Percentiles rank a stretch among this genome's conserved stretches.
Conservation (phyloP, 2,329 filamentous ascomycete species). For the Colletotrichum sp. region DNA sequence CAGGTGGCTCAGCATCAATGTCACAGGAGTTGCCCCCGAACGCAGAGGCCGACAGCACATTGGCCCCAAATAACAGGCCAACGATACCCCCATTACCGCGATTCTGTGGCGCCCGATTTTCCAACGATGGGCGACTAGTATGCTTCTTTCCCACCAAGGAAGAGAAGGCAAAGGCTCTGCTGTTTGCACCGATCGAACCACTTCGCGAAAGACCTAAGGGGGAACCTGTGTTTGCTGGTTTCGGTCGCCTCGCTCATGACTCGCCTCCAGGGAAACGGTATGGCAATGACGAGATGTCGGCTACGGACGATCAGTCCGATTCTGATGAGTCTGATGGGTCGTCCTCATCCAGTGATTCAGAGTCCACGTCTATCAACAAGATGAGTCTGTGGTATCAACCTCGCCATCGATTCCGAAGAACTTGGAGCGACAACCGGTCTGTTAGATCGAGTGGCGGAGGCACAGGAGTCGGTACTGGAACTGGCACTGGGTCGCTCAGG, state of each 20-base stretch:
- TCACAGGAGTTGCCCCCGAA: constrained; percentile 65
- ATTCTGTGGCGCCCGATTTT: constrained; percentile 66
- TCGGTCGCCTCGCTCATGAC: constrained; percentile 60
- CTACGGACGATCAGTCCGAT: constrained; percentile 55
- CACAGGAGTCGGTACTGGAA: constrained; percentile 61
- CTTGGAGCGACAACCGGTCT: constrained; percentile 62
- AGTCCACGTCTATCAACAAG: constrained; percentile 67
- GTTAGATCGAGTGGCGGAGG: constrained; percentile 65
- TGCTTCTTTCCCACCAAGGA: constrained; percentile 76
- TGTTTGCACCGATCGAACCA: constrained; percentile 51
- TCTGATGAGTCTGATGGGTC: constrained; percentile 54
- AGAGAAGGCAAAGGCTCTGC: constrained; percentile 57
- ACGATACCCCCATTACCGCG: constrained; percentile 62
- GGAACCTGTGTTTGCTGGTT: constrained; percentile 62
- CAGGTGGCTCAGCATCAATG: constrained; percentile 62
- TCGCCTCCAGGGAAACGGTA: constrained; percentile 52
- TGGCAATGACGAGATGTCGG: constrained; percentile 54
- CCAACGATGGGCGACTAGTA: constrained; percentile 65
- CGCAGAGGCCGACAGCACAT: constrained; percentile 56
- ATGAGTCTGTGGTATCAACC: constrained; percentile 62
- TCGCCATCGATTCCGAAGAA: constrained; percentile 55
- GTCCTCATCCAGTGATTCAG: constrained; percentile 63
- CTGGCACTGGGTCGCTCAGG: constrained; percentile 45
- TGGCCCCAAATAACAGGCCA: constrained; percentile 56
- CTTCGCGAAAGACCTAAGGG: constrained; percentile 55